Conservation (phyloP, 208 protist genomes). For the Herpetomonas samuelpessoai region DNA sequence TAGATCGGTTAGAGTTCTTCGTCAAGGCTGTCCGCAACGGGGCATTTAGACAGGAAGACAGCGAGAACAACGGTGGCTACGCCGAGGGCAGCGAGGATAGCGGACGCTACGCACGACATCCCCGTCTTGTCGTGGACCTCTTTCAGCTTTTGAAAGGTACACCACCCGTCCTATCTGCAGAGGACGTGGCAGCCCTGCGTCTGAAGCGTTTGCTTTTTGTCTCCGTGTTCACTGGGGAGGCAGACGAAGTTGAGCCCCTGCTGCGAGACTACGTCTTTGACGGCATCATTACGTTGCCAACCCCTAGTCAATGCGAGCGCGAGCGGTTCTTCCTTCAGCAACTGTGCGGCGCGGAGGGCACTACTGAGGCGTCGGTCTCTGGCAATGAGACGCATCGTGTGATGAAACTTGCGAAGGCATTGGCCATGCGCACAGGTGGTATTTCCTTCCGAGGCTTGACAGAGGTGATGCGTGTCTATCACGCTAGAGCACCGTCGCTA, state of each 20-base stretch:
- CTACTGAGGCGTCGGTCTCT: not conserved
- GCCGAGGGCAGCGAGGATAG: slow-evolving; percentile 5
- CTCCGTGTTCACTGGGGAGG: slow-evolving; percentile 40
- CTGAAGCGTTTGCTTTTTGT: slow-evolving; percentile 34
- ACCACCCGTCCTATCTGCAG: slow-evolving; percentile 27
- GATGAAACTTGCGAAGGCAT: slow-evolving; percentile 20
- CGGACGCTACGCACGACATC: too few species aligned
- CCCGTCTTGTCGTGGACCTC: too few species aligned
- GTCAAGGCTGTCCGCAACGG: slow-evolving; percentile 11
- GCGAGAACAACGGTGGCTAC: not conserved
- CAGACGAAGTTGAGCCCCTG: slow-evolving; percentile 40
- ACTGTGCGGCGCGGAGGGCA: not conserved
- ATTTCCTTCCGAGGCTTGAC: slow-evolving; percentile 59
- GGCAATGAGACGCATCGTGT: not conserved
- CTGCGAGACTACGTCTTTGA: slow-evolving; percentile 48
- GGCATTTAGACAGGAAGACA: not conserved
- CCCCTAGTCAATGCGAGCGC: slow-evolving; percentile 54
- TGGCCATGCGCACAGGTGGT: slow-evolving; percentile 66
- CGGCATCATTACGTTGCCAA: slow-evolving; percentile 33
- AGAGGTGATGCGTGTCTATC: slow-evolving; percentile 21
- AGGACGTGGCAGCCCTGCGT: slow-evolving; percentile 20
- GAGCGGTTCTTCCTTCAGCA: slow-evolving; percentile 28
- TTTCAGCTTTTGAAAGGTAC: too few species aligned
- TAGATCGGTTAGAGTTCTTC: slow-evolving; percentile 75
- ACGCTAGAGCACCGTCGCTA: slow-evolving; percentile 3